Evolutionary conservation across 129 eudicot genomes (phyloP), one percentile per base, ranked within the genome.

Genomic region (Rutidosis leptorrhynchoides): DNA sequence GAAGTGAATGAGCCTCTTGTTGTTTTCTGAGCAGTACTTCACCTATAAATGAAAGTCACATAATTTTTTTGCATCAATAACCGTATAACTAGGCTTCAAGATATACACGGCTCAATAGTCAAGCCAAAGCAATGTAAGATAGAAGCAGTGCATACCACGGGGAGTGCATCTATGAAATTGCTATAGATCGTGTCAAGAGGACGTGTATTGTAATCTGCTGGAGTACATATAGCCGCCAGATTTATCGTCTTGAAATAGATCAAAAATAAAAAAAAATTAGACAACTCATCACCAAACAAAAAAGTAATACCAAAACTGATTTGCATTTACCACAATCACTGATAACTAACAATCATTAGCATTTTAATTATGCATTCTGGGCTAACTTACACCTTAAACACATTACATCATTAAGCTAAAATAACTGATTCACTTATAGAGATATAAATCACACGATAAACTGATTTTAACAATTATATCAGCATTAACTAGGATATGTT

Each of bases 171-270:
- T 7, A 86, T 86, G 82, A 93, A 93, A 58, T 93, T 93, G 85
- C 95, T 93, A 79, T 93, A 93, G n/a, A 93, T 89, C 21, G 98
- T 93, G 75, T 93, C 98, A 26, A 93, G 87, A 9, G 98, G 98
- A 56, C 96, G 92, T 0, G 95, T 93, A 51, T 88, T 93, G 86
- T 93, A 88, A 72, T 93, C 96, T 10, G 98, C 96, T 30, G 98
- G 98, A 43, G 98, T 93, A 77, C 98, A 93, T 71, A 93, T 93
- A 28, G 98, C 98, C 25, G 96, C 98, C 68, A 93, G 85, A 81
- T 93, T 93, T 68, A 93, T 82, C 10, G 87, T 86, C 98, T 92
- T 58, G 58, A 65, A 12, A 65, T 67, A 30, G 23, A 52, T 3
- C 30, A n/a, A 25, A 14, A 20, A 17, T 20, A 29, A 25, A 29